Conservation (phyloP, 2,329 filamentous ascomycete species). For the Monilinia laxa region DNA sequence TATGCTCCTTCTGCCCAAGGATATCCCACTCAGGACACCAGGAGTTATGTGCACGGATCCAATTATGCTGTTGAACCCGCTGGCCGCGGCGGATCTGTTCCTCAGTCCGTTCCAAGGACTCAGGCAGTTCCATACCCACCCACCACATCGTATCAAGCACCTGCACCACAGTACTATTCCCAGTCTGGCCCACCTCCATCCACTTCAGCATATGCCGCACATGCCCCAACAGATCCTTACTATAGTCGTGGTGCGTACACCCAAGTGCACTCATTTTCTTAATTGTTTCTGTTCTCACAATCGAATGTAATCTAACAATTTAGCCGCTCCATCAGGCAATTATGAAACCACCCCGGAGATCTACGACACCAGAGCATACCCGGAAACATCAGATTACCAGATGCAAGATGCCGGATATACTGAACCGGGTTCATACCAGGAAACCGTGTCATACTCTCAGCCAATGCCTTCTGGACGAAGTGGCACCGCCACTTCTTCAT, state of each 20-base stretch:
- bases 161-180: conserved; percentile 32
- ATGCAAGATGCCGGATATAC: conserved; percentile 25
- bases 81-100: conserved; percentile 24
- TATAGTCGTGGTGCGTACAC: conserved; percentile 60
- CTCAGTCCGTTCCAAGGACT: conserved; percentile 26
- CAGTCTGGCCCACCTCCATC: conserved; percentile 40
- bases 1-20: conserved; percentile 22
- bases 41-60: conserved; percentile 37
- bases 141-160: conserved; percentile 26
- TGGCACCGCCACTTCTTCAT: conserved; percentile 33
- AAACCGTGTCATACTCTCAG: conserved; percentile 31
- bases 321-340: conserved; percentile 35
- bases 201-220: conserved; percentile 42
- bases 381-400: conserved; percentile 26
- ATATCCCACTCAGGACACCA: conserved; percentile 33
- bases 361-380: conserved; percentile 33
- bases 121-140: conserved; percentile 27
- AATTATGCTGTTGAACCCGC: conserved; percentile 31
- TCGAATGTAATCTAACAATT: conserved; percentile 39
- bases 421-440: conserved; percentile 30
- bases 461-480: conserved; percentile 31
- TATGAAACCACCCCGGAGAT: conserved; percentile 29
- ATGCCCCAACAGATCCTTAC: conserved; percentile 51
- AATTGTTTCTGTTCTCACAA: conserved; percentile 25
- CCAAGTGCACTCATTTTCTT: conserved; percentile 31